phyloP scores from a whole-genome alignment of 805 yeast species.

The Saccharomycopsis fibuligera region DNA sequence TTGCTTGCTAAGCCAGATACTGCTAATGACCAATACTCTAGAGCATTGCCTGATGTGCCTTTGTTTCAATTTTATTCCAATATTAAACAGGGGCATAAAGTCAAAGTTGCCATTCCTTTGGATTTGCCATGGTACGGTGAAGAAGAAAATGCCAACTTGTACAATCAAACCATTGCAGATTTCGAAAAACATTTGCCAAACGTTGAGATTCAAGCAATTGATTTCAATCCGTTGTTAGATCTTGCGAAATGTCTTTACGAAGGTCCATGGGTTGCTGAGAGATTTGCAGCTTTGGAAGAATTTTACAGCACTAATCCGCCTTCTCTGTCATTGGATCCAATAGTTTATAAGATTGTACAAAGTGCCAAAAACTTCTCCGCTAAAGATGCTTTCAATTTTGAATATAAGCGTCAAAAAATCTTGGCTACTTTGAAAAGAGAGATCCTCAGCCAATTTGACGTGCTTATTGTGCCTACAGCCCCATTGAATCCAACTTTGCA shows the following conservation, averaged over 20 bases:
- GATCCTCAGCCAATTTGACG: slow-evolving; percentile 58
- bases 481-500: slow-evolving; percentile 84
- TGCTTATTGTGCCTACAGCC: slow-evolving; percentile 84
- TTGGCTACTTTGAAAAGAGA: slow-evolving; percentile 51
- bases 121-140: slow-evolving; percentile 77
- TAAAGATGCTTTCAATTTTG: slow-evolving; percentile 75
- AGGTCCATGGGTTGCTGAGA: slow-evolving; percentile 98
- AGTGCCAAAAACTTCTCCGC: slow-evolving; percentile 78
- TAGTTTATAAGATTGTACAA: slow-evolving; percentile 67
- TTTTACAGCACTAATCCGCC: slow-evolving; percentile 70
- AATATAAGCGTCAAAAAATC: slow-evolving; percentile 80
- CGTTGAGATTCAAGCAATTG: slow-evolving; percentile 45
- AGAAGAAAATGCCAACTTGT: slow-evolving; percentile 65
- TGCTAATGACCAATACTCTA: slow-evolving; percentile 69
- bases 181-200: slow-evolving; percentile 51
- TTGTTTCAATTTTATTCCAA: slow-evolving; percentile 47
- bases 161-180: slow-evolving; percentile 50
- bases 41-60: slow-evolving; percentile 66
- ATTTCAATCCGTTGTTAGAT: slow-evolving; percentile 70
- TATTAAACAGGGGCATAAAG: slow-evolving; percentile 33
- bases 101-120: slow-evolving; percentile 65
- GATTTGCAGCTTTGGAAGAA: slow-evolving; percentile 77
- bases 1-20: slow-evolving; percentile 67
- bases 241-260: slow-evolving; percentile 87
- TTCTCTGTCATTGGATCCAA: slow-evolving; percentile 68